A percentile compares a stretch with the other conserved stretches of the same genome.
phyloP scores from a whole-genome alignment of 441 rosid species.

The Adansonia gregorii region DNA sequence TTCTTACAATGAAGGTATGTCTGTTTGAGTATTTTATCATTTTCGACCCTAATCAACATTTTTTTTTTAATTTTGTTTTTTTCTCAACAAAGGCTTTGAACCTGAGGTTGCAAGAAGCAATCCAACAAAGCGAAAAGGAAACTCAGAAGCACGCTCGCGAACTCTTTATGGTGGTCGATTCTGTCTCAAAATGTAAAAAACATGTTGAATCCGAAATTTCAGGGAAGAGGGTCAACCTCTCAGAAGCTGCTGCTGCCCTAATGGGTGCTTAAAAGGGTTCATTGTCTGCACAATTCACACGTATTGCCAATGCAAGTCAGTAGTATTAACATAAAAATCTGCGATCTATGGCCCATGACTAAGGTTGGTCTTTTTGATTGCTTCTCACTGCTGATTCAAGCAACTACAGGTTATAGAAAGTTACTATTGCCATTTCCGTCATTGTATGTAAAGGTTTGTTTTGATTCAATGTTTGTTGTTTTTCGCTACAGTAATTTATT shows the following conservation, averaged over 20 bases:
- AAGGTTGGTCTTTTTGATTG: not conserved
- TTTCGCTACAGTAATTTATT: not conserved
- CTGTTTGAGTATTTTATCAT: no score
- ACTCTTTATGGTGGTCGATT: conserved; percentile 63
- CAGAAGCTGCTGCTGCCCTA: conserved; percentile 52
- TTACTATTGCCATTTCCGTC: not conserved
- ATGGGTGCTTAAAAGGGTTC: conserved; percentile 51
- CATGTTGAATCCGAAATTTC: conserved; percentile 55
- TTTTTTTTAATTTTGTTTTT: not conserved
- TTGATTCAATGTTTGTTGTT: not conserved
- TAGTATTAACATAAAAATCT: not conserved
- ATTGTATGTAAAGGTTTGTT: not conserved
- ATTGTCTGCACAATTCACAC: conserved; percentile 39
- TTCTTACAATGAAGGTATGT: no score
- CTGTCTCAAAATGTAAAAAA: conserved; percentile 72
- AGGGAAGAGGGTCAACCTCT: conserved; percentile 50
- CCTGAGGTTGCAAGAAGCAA: conserved; percentile 59
- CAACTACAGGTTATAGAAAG: not conserved
- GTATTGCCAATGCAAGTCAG: not conserved
- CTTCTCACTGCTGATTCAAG: not conserved
- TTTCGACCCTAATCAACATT: not conserved
- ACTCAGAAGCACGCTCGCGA: conserved; percentile 53
- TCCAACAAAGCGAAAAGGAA: conserved; percentile 60
- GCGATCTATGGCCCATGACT: not conserved
- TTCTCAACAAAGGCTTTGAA: conserved; percentile 43